Evolutionary conservation across 352 stramenopile species (phyloP), one percentile per base, ranked within the genome.

Genomic region (Phytophthora lateralis): DNA sequence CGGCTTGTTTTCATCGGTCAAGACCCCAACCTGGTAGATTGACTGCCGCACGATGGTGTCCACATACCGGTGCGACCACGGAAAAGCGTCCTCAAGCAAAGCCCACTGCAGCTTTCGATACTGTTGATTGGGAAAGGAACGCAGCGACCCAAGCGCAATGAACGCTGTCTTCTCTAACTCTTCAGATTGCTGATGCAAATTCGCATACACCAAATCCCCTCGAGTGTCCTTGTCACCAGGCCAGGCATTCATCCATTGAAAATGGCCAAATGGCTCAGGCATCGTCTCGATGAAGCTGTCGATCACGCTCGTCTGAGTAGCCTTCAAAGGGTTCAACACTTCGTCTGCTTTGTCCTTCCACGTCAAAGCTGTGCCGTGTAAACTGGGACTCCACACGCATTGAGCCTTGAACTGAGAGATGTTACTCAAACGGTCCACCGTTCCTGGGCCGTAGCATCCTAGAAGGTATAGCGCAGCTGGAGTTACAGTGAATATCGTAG

Each of bases 261-360:
- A 58, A 2, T 60, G 27, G 0, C 43, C 6, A 9, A 29, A n/a
- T n/a, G n/a, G 14, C 10, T 4, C 5, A 6, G 76, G 63, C 18
- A 89, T 20, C 7, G 48, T 20, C 2, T 77, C 69, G 0, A 66
- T 79, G 18, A 84, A 89, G 29, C 55, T 71, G 2, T 53, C 17
- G 2, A 79, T 51, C 15, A 69, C 60, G 14, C 47, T 69, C 1
- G 52, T 32, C 0, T 42, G 4, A 0, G 60, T 50, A 30, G 74
- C 77, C 27, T 15, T 29, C 44, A 83, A 89, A 12, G 82, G 78
- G 51, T 88, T 76, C 1, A 79, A n/a, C n/a, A n/a, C n/a, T n/a
- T n/a, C n/a, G n/a, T n/a, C n/a, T n/a, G n/a, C n/a, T n/a, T n/a
- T n/a, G n/a, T n/a, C n/a, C n/a, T n/a, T n/a, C n/a, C n/a, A n/a